phyloP scores from a whole-genome alignment of 208 protist species.

The Tetramitus jugosus region DNA sequence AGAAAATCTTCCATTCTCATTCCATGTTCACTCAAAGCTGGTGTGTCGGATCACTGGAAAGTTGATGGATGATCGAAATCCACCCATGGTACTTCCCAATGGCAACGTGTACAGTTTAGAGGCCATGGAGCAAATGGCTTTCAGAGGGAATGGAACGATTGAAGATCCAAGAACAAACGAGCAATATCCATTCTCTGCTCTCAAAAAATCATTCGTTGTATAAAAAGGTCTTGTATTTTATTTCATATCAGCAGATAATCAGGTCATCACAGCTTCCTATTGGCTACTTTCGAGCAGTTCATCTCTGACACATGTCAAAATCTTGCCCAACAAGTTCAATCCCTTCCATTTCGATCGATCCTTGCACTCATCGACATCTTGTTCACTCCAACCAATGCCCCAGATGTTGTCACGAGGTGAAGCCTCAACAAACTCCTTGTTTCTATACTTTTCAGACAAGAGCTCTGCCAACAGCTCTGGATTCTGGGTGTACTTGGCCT shows the following conservation, averaged over 20 bases:
- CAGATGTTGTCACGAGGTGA: slow-evolving; percentile 26
- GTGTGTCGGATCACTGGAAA: slow-evolving; percentile 46
- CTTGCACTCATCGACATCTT: neutral
- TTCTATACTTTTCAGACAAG: slow-evolving; percentile 1
- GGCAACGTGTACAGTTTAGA: slow-evolving; percentile 45
- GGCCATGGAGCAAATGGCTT: neutral
- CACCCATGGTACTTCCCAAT: slow-evolving; percentile 54
- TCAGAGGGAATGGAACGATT: neutral
- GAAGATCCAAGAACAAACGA: slow-evolving; percentile 2
- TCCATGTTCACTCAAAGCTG: slow-evolving; percentile 40
- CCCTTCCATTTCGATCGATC: neutral
- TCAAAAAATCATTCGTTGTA: slow-evolving; percentile 3
- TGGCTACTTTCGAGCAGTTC: too few species aligned
- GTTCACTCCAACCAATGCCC: slow-evolving; percentile 26
- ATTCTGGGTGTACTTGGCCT: slow-evolving; percentile 28
- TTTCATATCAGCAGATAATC: too few species aligned
- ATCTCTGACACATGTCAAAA: neutral
- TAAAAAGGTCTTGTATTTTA: too few species aligned
- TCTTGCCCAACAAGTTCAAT: neutral
- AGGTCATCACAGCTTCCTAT: too few species aligned
- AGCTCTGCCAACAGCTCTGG: neutral
- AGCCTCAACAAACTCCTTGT: slow-evolving; percentile 25
- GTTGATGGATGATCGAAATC: slow-evolving; percentile 54
- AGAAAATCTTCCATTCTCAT: slow-evolving; percentile 33
- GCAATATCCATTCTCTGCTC: neutral